Base-by-base conservation (phyloP, 371 early-diverging fungal species). In the Circinella umbellata region DNA sequence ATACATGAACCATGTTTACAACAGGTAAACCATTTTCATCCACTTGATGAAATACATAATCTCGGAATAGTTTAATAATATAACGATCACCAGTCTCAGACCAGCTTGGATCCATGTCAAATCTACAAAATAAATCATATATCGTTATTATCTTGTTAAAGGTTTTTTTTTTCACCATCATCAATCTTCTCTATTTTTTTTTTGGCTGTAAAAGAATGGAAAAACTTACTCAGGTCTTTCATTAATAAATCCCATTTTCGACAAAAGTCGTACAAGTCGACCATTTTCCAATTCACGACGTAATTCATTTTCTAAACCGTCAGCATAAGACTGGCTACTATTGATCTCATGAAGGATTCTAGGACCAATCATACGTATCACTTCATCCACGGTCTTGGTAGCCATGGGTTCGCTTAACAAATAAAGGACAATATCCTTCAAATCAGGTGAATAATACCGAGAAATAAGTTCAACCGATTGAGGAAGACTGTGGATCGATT, bases 81-180 rank as follows among this genome's bases (percentile, higher is more conserved):
- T 98, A 98, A 47, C 95, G 81, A 77, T 98, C 98, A 9, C 99
- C 99, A 0, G 96, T 96, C 77, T 99, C 98, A 9, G 96, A 90
- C 98, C 99, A 99, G 61, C 90, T 87, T 5, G 94, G 90, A 77
- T 97, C 97, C 82, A 91, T 86, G 54, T 92, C 93, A 73, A 92
- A 94, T 68, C 91, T 92, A 51, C 27, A 27, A 27, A 27, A 27
- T 27, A 27, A 27, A 1, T 27, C 27, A 27, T 27, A 27, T 27
- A 27, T 27, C 0, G 2, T 27, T 27, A 27, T 27, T 27, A 27
- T 27, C 27, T 27, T 27, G 27, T 27, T 27, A 27, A 27, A 27
- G 27, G 27, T 27, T 27, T 27, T 27, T 27, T 27, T 27, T n/a
- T n/a, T n/a, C 49, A 55, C 42, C 42, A 42, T 42, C 42, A 42